A percentile compares a stretch with the other conserved stretches of the same genome.
Evolutionary conservation across 1,139 yeast species (phyloP).

Genomic region (Torulaspora globosa): DNA sequence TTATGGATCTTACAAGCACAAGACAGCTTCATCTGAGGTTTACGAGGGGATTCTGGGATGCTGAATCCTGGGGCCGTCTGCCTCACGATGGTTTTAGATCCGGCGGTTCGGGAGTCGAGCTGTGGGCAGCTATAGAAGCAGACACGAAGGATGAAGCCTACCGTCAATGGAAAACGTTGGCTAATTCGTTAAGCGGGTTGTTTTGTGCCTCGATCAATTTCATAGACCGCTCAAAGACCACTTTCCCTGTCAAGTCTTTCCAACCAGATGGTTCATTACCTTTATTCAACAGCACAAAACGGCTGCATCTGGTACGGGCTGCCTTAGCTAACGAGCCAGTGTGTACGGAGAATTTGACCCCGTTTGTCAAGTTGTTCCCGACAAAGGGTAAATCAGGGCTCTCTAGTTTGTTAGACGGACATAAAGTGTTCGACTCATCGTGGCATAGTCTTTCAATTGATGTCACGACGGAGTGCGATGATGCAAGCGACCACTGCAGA

Average conservation of each 20-base stretch:
- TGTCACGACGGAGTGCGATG: constrained; percentile 55
- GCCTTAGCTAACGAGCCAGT: constrained; percentile 93
- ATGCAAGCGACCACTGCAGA: constrained; percentile 40
- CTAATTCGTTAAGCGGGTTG: constrained; percentile 78
- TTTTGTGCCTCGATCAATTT: constrained; percentile 94
- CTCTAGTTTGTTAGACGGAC: constrained; percentile 86
- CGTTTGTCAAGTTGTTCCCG: constrained; percentile 83
- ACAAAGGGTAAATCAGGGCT: constrained; percentile 91
- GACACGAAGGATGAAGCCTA: constrained; percentile 51
- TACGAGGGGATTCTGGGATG: constrained; percentile 95
- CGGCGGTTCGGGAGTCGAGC: constrained; percentile 96
- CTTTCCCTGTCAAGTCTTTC: constrained; percentile 58
- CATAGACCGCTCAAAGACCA: constrained; percentile 74
- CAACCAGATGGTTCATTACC: constrained; percentile 36
- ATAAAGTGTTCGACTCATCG: constrained; percentile 84
- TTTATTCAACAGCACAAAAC: constrained; percentile 30
- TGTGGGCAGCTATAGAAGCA: constrained; percentile 84
- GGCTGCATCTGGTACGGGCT: constrained; percentile 65
- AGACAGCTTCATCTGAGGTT: constrained; percentile 79
- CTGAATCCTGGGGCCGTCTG: constrained; percentile 79
- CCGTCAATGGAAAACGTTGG: constrained; percentile 63
- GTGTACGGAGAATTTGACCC: constrained; percentile 95
- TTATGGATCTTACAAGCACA: constrained; percentile 61
- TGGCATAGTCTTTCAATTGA: constrained; percentile 96
- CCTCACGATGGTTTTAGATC: constrained; percentile 67